phyloP scores from a whole-genome alignment of 2,329 filamentous ascomycete genomes.

The Talaromyces albobiverticillius region DNA sequence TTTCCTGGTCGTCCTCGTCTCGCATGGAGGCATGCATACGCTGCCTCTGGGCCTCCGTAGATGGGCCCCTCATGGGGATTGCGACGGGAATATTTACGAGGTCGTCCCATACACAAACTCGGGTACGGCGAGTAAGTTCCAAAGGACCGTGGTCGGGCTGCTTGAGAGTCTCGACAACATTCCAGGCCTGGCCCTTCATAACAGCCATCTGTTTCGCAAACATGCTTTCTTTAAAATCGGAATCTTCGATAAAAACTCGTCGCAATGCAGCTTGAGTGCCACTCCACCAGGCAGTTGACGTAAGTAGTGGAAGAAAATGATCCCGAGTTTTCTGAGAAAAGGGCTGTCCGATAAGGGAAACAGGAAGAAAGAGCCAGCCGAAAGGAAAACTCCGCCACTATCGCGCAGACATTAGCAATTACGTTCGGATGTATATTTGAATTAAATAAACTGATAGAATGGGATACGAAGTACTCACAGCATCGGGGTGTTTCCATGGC shows the following conservation, averaged over 20 bases:
- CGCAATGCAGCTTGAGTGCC: conserved; percentile 87
- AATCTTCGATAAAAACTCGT: conserved; percentile 83
- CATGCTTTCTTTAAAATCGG: conserved; percentile 98
- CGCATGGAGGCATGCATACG: conserved; percentile 52
- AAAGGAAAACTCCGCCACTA: conserved; percentile 87
- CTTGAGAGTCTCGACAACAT: conserved; percentile 96
- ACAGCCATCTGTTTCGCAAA: conserved; percentile 97
- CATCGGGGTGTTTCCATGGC: conserved; percentile 99
- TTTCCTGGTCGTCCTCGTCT: conserved; percentile 67
- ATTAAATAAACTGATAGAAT: not conserved
- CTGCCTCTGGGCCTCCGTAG: conserved; percentile 75
- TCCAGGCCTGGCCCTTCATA: conserved; percentile 99
- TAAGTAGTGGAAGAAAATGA: conserved; percentile 93
- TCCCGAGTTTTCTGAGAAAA: conserved; percentile 92
- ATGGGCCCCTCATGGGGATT: conserved; percentile 81
- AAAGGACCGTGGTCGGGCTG: conserved; percentile 87
- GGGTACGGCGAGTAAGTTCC: conserved; percentile 82
- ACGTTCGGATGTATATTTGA: too few species aligned
- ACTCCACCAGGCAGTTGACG: conserved; percentile 94
- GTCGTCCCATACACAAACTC: conserved; percentile 98
- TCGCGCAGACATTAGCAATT: conserved; percentile 32
- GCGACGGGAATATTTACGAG: conserved; percentile 93
- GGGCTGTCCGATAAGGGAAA: conserved; percentile 91
- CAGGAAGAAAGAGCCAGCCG: conserved; percentile 95
- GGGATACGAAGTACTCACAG: conserved; percentile 47